These are phyloP conservation scores for Polytrichum formosum DNA, from an alignment of 225 moss, liverwort and hornwort species.

Conservation along the genomic window DNA sequence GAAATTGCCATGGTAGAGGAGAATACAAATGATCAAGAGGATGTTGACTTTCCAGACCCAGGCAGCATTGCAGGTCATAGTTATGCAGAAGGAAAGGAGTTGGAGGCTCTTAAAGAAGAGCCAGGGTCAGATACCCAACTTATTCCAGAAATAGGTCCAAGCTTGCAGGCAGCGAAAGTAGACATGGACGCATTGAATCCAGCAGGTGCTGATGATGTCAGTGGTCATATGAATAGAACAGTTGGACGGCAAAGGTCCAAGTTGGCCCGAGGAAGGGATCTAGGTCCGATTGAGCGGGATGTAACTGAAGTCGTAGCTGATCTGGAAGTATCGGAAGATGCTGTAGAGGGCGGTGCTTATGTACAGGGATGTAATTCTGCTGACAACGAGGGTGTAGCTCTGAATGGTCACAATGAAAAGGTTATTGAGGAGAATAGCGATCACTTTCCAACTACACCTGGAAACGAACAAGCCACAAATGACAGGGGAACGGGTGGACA, in stretches of 20 bases:
- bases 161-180: neutral
- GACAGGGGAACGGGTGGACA: slow-evolving; percentile 2
- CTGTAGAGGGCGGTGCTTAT: slow-evolving; percentile 9
- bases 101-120: slow-evolving; percentile 10
- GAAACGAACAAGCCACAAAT: slow-evolving; percentile 7
- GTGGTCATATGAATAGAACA: slow-evolving; percentile 3
- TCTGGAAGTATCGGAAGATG: slow-evolving; percentile 6
- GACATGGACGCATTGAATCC: neutral
- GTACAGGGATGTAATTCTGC: slow-evolving; percentile 14
- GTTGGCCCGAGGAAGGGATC: neutral
- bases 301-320: slow-evolving; percentile 7
- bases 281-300: slow-evolving; percentile 11
- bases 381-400: slow-evolving; percentile 13
- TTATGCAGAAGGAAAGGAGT: slow-evolving; percentile 7
- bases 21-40: slow-evolving; percentile 7
- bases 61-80: slow-evolving; percentile 11
- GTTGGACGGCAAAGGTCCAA: slow-evolving; percentile 15
- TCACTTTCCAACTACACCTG: slow-evolving; percentile 6
- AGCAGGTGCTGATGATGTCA: neutral
- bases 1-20: slow-evolving; percentile 12
- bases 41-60: slow-evolving; percentile 6
- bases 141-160: slow-evolving; percentile 15
- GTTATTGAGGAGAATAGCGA: slow-evolving; percentile 10
- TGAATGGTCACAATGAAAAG: neutral
- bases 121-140: slow-evolving; percentile 7